Evolutionary conservation across 1,139 yeast genomes (phyloP).

Genomic region (Nakaseomyces sp.): DNA sequence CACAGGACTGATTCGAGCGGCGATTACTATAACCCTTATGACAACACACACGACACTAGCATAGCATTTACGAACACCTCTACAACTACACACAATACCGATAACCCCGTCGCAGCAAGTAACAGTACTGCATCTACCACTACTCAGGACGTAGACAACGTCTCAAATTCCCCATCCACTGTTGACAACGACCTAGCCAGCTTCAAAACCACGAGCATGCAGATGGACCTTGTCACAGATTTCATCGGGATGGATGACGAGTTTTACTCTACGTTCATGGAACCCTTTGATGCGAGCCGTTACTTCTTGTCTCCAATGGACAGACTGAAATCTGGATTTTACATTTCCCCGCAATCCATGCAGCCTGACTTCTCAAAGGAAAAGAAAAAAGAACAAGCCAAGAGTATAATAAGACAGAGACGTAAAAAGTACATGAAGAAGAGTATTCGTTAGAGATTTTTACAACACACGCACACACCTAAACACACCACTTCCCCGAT

Average conservation of each 20-base stretch:
- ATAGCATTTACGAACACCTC: constrained; percentile 4
- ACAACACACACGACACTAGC: constrained; percentile 3
- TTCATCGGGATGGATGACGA: constrained; percentile 2
- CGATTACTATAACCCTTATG: not conserved
- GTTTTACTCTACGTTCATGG: constrained; percentile 3
- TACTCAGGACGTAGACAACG: not conserved
- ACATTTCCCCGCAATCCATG: constrained; percentile 3
- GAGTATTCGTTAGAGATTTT: not conserved
- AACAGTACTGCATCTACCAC: not conserved
- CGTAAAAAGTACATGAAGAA: constrained; percentile 3
- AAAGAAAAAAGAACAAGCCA: not conserved
- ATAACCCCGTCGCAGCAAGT: not conserved
- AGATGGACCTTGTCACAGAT: constrained; percentile 1
- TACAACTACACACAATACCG: not conserved
- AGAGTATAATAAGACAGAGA: constrained; percentile 1
- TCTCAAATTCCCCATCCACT: too few species aligned
- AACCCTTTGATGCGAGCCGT: constrained; percentile 4
- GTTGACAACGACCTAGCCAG: not conserved
- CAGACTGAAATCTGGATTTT: not conserved
- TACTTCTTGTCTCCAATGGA: constrained; percentile 4
- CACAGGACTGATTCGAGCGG: not conserved
- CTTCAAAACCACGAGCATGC: constrained; percentile 1
- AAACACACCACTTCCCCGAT: too few species aligned
- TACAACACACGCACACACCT: too few species aligned
- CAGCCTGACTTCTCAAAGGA: not conserved